Conservation (phyloP, 2,329 filamentous ascomycete species). For the Amauroascus verrucosus region DNA sequence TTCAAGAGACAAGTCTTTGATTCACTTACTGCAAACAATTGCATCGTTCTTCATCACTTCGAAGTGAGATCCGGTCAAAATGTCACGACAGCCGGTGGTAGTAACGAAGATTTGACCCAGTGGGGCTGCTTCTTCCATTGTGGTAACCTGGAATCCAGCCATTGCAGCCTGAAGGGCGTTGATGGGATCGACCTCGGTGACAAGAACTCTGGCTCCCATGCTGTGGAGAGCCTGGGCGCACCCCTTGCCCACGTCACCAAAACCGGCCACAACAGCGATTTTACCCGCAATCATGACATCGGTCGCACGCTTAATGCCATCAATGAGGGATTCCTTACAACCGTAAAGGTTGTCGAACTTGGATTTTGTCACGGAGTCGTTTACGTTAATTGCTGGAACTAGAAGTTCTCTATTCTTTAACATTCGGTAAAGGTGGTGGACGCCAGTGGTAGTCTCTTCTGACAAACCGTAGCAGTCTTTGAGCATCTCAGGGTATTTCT, state of each 20-base stretch:
- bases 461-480: slow-evolving; percentile 97
- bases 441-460: slow-evolving; percentile 98
- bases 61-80: slow-evolving; percentile 85
- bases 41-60: slow-evolving; percentile 92
- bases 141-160: slow-evolving; percentile 90
- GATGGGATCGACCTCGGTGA: slow-evolving; percentile 98
- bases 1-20: neutral
- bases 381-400: slow-evolving; percentile 96
- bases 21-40: slow-evolving; percentile 81
- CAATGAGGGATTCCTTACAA: slow-evolving; percentile 95
- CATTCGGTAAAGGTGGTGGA: slow-evolving; percentile 99
- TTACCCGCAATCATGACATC: slow-evolving; percentile 99
- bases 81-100: slow-evolving; percentile 98
- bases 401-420: slow-evolving; percentile 82
- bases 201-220: slow-evolving; percentile 93
- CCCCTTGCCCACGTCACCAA: slow-evolving; percentile 98
- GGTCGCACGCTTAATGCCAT: slow-evolving; percentile 99
- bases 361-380: slow-evolving; percentile 99
- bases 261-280: slow-evolving; percentile 94
- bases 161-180: slow-evolving; percentile 98
- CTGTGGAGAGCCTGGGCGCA: slow-evolving; percentile 90
- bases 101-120: slow-evolving; percentile 97
- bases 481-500: slow-evolving; percentile 97
- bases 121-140: slow-evolving; percentile 91
- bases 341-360: slow-evolving; percentile 99